Evolutionary conservation across 805 yeast species (phyloP).

Genomic region (Kurtzmaniella fragi): DNA sequence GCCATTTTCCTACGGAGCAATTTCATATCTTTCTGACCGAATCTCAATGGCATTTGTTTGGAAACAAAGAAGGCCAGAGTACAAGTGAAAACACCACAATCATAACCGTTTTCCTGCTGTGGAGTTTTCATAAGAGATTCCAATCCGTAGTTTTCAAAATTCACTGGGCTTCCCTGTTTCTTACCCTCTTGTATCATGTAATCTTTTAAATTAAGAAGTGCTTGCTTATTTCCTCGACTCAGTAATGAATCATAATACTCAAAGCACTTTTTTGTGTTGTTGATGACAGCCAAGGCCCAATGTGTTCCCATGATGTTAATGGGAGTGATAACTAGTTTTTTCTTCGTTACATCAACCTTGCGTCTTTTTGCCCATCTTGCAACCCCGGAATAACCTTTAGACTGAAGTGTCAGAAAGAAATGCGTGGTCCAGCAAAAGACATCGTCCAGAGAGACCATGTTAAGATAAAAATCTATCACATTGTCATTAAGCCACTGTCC

Average conservation of each 20-base stretch:
- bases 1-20: slow-evolving; percentile 65
- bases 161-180: slow-evolving; percentile 28
- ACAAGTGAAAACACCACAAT: slow-evolving; percentile 93
- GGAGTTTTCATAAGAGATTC: slow-evolving; percentile 47
- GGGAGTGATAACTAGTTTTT: slow-evolving; percentile 73
- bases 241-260: slow-evolving; percentile 74
- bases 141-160: slow-evolving; percentile 18
- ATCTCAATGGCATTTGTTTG: slow-evolving; percentile 44
- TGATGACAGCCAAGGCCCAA: slow-evolving; percentile 86
- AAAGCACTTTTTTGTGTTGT: slow-evolving; percentile 54
- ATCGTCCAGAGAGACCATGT: slow-evolving; percentile 41
- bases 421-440: slow-evolving; percentile 82
- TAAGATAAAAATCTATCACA: slow-evolving; percentile 77
- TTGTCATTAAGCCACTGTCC: slow-evolving; percentile 88
- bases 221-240: slow-evolving; percentile 37
- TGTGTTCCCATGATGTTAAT: slow-evolving; percentile 80
- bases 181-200: slow-evolving; percentile 69
- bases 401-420: slow-evolving; percentile 68
- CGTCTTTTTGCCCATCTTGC: slow-evolving; percentile 23
- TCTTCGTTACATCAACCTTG: slow-evolving; percentile 45
- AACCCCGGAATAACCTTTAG: slow-evolving; percentile 62
- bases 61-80: slow-evolving; percentile 65
- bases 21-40: slow-evolving; percentile 65
- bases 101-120: slow-evolving; percentile 83
- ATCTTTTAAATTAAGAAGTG: slow-evolving; percentile 44